Evolutionary conservation across 495 filamentous ascomycete species (phyloP).

Genomic region (Aspergillus conjunctus): DNA sequence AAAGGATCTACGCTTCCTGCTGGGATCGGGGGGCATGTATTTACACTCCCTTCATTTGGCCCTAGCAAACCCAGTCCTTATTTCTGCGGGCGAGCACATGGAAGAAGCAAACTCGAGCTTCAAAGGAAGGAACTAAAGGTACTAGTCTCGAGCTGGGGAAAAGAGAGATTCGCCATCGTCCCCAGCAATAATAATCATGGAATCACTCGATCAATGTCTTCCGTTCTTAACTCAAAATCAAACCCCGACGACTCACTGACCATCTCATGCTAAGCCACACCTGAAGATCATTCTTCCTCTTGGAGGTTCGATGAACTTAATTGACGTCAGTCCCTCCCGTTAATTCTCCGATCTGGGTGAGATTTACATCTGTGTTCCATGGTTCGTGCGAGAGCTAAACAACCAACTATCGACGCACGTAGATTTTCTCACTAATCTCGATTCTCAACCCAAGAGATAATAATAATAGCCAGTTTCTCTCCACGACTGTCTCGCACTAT

Average conservation of each 20-base stretch:
- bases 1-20: conserved; percentile 13
- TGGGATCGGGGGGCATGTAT: conserved; percentile 15
- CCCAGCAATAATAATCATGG: no score
- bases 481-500: background rate
- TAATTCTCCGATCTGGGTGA: conserved; percentile 11
- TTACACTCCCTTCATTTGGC: background rate
- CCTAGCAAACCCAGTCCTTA: no score
- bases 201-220: background rate
- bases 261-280: background rate
- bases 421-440: background rate
- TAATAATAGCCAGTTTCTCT: background rate
- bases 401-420: background rate
- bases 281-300: background rate
- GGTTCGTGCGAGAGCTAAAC: conserved; percentile 16
- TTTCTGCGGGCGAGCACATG: no score
- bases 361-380: conserved; percentile 22
- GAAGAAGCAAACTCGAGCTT: no score
- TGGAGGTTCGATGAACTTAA: background rate
- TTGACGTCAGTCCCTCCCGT: conserved; percentile 2
- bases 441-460: background rate
- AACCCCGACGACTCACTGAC: background rate
- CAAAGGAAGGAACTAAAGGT: no score
- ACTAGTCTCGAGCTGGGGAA: no score
- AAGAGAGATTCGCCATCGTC: no score
- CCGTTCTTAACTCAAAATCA: no score